Evolutionary conservation across 371 early-diverging fungal species (phyloP), one percentile per base, ranked within the genome.

Genomic region (Mortierella sp.): DNA sequence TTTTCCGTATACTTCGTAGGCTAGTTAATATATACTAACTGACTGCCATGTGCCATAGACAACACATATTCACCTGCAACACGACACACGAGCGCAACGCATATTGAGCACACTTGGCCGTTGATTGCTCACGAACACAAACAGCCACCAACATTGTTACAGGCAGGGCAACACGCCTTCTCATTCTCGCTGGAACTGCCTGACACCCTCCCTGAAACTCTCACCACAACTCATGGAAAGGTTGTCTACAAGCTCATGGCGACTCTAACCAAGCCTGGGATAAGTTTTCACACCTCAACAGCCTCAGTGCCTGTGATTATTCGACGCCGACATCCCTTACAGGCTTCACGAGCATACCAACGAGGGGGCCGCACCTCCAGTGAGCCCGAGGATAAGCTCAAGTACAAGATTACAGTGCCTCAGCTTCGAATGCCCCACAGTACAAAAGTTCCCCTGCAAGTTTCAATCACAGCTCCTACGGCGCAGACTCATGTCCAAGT

Each of bases 171-270:
- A 56, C 83, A 86, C 40, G 72, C 85, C 9, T 86, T 76, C 62
- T 70, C 80, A 1, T 86, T 86, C 61, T 77, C 84, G 56, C 70
- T 86, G 47, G 78, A 83, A 23, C 61, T 86, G 51, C 86, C 86
- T 10, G 68, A 76, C 5, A 59, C 64, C 1, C 60, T 86, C 8
- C 85, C 86, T 3, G 76, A 82, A 34, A 82, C 86, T 2, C 64
- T 86, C 42, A 55, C 35, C 1, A 84, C 86, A 22, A 64, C 73
- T 15, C 73, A 85, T 34, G 86, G 86, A 35, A 58, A 66, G 8
- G 85, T 84, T 34, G 37, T 62, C 22, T 86, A 84, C 53, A 58
- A 58, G 7, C 64, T 86, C 56, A 62, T 64, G 0, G 86, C 85
- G 3, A 64, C 63, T 12, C 23, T 86, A 64, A 68, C 67, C 53